Conservation (phyloP, 352 stramenopile species). For the Bremia lactucae region DNA sequence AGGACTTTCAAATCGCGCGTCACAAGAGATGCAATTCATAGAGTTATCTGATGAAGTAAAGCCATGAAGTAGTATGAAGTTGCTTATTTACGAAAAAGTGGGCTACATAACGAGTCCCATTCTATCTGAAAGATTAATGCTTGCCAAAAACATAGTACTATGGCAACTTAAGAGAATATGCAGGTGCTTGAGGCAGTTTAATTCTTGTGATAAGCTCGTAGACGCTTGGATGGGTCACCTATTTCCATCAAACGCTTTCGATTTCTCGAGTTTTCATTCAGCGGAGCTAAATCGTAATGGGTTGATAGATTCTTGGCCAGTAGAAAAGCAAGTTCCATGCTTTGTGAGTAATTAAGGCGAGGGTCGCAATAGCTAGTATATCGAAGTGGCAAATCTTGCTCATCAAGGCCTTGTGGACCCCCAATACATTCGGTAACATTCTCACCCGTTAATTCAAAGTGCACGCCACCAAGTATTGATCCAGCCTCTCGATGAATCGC, state of each 20-base stretch:
- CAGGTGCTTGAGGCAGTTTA: too few relatives aligned
- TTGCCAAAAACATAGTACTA: too few relatives aligned
- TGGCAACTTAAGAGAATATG: too few relatives aligned
- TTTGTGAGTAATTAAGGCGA: slow-evolving; percentile 96
- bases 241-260: slow-evolving; percentile 53
- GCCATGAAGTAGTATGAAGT: too few relatives aligned
- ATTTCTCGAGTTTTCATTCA: slow-evolving; percentile 47
- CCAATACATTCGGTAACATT: slow-evolving; percentile 99
- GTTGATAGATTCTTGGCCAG: slow-evolving; percentile 87
- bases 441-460: slow-evolving; percentile 97
- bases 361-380: slow-evolving; percentile 98
- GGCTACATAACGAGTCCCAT: too few relatives aligned
- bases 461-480: slow-evolving; percentile 88
- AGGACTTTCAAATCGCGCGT: too few relatives aligned
- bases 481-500: slow-evolving; percentile 95
- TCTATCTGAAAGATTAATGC: too few relatives aligned
- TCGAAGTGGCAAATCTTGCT: slow-evolving; percentile 86
- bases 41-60: too few relatives aligned
- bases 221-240: slow-evolving; percentile 30
- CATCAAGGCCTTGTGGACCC: slow-evolving; percentile 89
- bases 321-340: slow-evolving; percentile 96
- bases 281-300: slow-evolving; percentile 48
- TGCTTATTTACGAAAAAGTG: too few relatives aligned
- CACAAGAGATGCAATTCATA: too few relatives aligned
- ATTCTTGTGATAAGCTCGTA: slow-evolving; percentile 20